Percentiles rank a stretch among this genome's conserved stretches.
phyloP scores from a whole-genome alignment of 2,329 filamentous ascomycete genomes.

The Blastomyces silverae region DNA sequence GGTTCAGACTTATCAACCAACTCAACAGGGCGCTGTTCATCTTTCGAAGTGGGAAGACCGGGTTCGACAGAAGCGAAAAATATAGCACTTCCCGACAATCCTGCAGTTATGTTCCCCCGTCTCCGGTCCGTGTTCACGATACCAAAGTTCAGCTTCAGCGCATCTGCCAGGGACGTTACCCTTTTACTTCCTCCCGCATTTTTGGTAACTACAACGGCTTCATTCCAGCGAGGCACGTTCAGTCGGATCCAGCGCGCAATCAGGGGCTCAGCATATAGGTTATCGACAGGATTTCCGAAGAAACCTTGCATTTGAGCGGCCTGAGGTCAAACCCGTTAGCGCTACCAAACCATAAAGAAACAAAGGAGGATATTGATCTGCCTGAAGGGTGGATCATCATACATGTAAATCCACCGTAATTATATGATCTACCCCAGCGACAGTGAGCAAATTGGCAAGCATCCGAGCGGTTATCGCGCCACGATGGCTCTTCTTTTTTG shows the following conservation, averaged over 20 bases:
- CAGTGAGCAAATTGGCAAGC: conserved; percentile 87
- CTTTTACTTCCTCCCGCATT: conserved; percentile 96
- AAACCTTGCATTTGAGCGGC: conserved; percentile 99
- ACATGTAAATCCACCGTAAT: conserved; percentile 93
- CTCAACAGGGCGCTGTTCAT: conserved; percentile 11
- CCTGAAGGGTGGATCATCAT: conserved; percentile 29
- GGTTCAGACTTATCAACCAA: neutral
- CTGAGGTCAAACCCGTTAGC: conserved; percentile 24
- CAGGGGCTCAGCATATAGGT: conserved; percentile 89
- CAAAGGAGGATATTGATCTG: neutral
- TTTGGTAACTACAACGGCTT: conserved; percentile 95
- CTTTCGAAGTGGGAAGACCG: conserved; percentile 24
- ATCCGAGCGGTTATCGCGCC: conserved; percentile 95
- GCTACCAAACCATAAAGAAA: neutral
- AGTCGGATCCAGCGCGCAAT: conserved; percentile 92
- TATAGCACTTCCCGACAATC: conserved; percentile 73
- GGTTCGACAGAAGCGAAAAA: conserved; percentile 57
- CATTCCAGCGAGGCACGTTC: conserved; percentile 76
- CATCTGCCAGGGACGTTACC: conserved; percentile 91
- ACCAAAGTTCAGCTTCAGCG: conserved; percentile 93
- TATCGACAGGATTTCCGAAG: conserved; percentile 96
- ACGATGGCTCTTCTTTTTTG: conserved; percentile 96
- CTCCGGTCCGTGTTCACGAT: conserved; percentile 65
- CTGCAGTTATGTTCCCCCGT: conserved; percentile 42
- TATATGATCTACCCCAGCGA: conserved; percentile 94